Conservation (phyloP, 805 yeast species). For the Yamadazyma olivae region DNA sequence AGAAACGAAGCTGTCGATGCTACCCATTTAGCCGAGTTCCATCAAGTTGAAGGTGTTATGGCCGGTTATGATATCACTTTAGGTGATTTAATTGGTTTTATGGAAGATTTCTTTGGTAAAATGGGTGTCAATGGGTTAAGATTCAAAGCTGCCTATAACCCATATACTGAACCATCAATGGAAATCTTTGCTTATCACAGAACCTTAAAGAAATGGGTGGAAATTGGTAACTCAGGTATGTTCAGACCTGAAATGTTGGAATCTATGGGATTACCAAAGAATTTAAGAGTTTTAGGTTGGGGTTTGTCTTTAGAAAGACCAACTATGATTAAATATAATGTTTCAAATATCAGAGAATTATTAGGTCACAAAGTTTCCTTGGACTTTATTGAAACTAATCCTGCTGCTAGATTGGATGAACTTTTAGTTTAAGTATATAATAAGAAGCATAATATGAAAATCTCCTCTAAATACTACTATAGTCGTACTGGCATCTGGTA, state of each 20-base stretch:
- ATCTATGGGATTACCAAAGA: constrained; percentile 95
- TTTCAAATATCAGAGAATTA: constrained; percentile 92
- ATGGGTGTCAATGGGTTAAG: constrained; percentile 97
- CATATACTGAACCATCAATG: constrained; percentile 98
- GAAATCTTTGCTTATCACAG: constrained; percentile 97
- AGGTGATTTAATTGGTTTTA: constrained; percentile 96
- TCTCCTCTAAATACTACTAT: not conserved
- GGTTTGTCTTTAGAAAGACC: constrained; percentile 98
- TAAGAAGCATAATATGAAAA: no score
- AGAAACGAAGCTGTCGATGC: constrained; percentile 99
- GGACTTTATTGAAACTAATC: constrained; percentile 91
- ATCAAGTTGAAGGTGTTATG: constrained; percentile 98
- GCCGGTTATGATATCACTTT: constrained; percentile 94
- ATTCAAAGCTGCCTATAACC: constrained; percentile 98
- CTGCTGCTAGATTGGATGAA: constrained; percentile 93
- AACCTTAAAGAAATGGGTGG: constrained; percentile 96
- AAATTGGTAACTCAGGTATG: constrained; percentile 99
- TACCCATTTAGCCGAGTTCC: constrained; percentile 98
- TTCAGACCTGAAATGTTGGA: constrained; percentile 99
- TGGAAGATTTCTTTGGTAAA: constrained; percentile 93
- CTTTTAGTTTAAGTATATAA: constrained; percentile 25
- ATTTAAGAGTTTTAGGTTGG: constrained; percentile 94
- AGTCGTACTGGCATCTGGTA: not conserved
- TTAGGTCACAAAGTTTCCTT: constrained; percentile 95
- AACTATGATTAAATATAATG: constrained; percentile 97